Percentiles rank a stretch among this genome's conserved stretches.
Evolutionary conservation across 2,329 filamentous ascomycete species (phyloP).

Genomic region (Pyricularia sp.): DNA sequence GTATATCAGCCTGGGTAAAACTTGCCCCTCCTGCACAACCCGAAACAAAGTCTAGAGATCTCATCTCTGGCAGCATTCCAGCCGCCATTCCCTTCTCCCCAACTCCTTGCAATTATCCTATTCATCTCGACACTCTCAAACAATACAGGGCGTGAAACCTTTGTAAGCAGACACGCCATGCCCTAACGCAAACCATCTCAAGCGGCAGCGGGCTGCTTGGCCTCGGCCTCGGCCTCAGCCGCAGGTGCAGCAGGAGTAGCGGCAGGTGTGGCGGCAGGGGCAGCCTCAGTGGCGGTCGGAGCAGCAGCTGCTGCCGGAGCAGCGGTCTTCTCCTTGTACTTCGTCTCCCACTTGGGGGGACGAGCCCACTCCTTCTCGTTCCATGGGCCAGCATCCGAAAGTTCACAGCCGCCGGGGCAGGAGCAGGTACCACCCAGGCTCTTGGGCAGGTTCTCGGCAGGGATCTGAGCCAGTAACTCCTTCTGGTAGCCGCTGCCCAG

Average conservation of each 20-base stretch:
- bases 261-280: conserved; percentile 20
- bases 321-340: conserved; percentile 21
- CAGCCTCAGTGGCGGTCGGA: conserved; percentile 18
- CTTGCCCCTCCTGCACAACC: not conserved
- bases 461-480: conserved; percentile 73
- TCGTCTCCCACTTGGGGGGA: conserved; percentile 48
- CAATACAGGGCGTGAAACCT: not conserved
- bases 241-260: conserved; percentile 13
- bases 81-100: not conserved
- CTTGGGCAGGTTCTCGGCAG: conserved; percentile 79
- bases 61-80: not conserved
- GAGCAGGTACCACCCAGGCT: conserved; percentile 73
- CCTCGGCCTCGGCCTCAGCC: not conserved
- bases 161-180: not conserved
- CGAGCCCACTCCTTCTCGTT: conserved; percentile 54
- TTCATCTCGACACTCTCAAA: not conserved
- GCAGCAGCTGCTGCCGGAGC: conserved; percentile 15
- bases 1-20: not conserved
- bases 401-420: conserved; percentile 68
- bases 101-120: not conserved
- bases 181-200: not conserved
- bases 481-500: conserved; percentile 70
- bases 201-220: not conserved
- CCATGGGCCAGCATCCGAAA: conserved; percentile 91
- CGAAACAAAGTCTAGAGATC: not conserved